phyloP scores from a whole-genome alignment of 2,329 filamentous ascomycete genomes.

The Hypoxylon sp. region DNA sequence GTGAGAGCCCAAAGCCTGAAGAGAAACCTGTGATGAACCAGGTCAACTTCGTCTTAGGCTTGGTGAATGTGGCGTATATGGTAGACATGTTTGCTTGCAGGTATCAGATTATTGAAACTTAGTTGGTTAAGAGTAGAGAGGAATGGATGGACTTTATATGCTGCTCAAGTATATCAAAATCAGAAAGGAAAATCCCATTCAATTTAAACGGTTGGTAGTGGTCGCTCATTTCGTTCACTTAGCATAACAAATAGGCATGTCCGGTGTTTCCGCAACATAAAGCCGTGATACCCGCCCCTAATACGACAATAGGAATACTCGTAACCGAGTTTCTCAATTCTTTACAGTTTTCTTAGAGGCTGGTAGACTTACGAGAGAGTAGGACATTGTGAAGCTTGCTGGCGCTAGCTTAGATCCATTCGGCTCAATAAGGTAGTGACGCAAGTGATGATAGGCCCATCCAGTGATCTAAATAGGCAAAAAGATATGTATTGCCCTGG shows the following conservation, averaged over 20 bases:
- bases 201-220: background rate
- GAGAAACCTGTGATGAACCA: slow-evolving; percentile 56
- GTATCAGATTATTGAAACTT: background rate
- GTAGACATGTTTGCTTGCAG: slow-evolving; percentile 7
- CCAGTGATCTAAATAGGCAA: background rate
- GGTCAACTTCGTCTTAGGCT: slow-evolving; percentile 42
- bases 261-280: slow-evolving; percentile 3
- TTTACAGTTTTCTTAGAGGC: background rate
- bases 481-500: background rate
- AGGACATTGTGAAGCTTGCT: background rate
- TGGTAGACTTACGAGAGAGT: background rate
- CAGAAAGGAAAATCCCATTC: background rate
- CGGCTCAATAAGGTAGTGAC: background rate
- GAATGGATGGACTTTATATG: background rate
- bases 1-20: slow-evolving; percentile 55
- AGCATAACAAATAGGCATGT: background rate
- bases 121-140: background rate
- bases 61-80: slow-evolving; percentile 15
- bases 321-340: background rate
- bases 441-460: background rate
- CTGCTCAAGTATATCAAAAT: background rate
- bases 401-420: slow-evolving; percentile 1
- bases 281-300: slow-evolving; percentile 6
- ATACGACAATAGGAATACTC: background rate
- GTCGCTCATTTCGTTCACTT: background rate